Conservation (phyloP, 805 yeast species). For the Nadsonia fulvescens region DNA sequence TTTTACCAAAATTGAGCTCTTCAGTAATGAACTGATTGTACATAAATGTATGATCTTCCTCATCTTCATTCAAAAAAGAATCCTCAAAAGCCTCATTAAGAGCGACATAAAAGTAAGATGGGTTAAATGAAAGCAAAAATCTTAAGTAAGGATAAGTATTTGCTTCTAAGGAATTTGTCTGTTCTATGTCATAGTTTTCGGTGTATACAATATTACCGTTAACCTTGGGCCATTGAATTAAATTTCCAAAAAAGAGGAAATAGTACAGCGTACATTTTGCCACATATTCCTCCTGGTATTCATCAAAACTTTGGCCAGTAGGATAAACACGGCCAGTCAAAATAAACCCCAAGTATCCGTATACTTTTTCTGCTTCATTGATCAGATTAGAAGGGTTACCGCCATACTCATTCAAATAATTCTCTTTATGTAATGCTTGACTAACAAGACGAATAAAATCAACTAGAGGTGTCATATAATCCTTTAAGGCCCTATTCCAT, state of each 20-base stretch:
- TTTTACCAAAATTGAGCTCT: slow-evolving; percentile 13
- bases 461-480: slow-evolving; percentile 51
- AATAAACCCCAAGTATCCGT: slow-evolving; percentile 46
- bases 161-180: slow-evolving; percentile 17
- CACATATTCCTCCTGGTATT: slow-evolving; percentile 14
- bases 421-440: slow-evolving; percentile 6
- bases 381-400: no score
- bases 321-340: slow-evolving; percentile 74
- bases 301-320: slow-evolving; percentile 32
- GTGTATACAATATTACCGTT: slow-evolving; percentile 3
- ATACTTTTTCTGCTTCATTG: slow-evolving; percentile 22
- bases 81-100: slow-evolving; percentile 78
- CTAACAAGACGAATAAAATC: slow-evolving; percentile 30
- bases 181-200: no score
- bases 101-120: slow-evolving; percentile 43
- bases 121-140: slow-evolving; percentile 33
- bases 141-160: slow-evolving; percentile 57
- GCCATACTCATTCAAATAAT: no score
- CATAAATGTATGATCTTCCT: slow-evolving; percentile 12
- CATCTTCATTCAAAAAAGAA: slow-evolving; percentile 39
- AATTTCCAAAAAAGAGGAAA: slow-evolving; percentile 37
- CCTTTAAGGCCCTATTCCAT: slow-evolving; percentile 52
- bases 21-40: slow-evolving; percentile 6
- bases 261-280: slow-evolving; percentile 38
- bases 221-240: slow-evolving; percentile 3